Evolutionary conservation across 2,329 filamentous ascomycete species (phyloP).

Genomic region (Stachybotrys chlorohalonatus): DNA sequence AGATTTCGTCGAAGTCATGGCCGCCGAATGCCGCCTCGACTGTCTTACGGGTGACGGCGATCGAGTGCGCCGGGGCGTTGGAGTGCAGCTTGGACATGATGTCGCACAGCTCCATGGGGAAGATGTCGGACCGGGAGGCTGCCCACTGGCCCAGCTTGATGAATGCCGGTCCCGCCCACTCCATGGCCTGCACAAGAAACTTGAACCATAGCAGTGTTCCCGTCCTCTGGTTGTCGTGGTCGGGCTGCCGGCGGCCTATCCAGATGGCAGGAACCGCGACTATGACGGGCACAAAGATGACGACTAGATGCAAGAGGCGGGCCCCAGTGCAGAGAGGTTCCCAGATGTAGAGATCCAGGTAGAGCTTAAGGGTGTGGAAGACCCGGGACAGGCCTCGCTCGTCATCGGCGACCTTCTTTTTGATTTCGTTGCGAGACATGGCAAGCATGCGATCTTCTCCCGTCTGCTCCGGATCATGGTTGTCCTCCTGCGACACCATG

Average conservation of each 20-base stretch:
- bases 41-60: constrained; percentile 68
- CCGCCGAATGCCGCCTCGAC: constrained; percentile 77
- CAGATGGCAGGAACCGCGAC: constrained; percentile 70
- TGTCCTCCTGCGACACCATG: constrained; percentile 46
- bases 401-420: constrained; percentile 55
- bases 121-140: constrained; percentile 91
- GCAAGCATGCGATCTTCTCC: constrained; percentile 82
- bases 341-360: constrained; percentile 63
- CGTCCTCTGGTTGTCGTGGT: constrained; percentile 63
- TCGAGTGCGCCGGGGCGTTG: constrained; percentile 83
- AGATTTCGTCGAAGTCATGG: constrained; percentile 77
- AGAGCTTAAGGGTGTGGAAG: constrained; percentile 51
- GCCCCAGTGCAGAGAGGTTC: constrained; percentile 83
- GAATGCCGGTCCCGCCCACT: constrained; percentile 86
- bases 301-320: constrained; percentile 76
- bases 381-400: constrained; percentile 50
- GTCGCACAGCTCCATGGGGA: constrained; percentile 82
- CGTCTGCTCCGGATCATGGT: constrained; percentile 46
- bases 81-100: constrained; percentile 95
- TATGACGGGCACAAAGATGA: constrained; percentile 89
- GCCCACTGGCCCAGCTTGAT: constrained; percentile 99
- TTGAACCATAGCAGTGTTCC: constrained; percentile 93
- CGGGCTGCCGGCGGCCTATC: constrained; percentile 56
- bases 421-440: constrained; percentile 68
- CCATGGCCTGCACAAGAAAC: constrained; percentile 83